Evolutionary conservation across 202 grass and related monocot genomes (phyloP), one percentile per base, ranked within the genome.

Genomic region (Eragrostis tef): DNA sequence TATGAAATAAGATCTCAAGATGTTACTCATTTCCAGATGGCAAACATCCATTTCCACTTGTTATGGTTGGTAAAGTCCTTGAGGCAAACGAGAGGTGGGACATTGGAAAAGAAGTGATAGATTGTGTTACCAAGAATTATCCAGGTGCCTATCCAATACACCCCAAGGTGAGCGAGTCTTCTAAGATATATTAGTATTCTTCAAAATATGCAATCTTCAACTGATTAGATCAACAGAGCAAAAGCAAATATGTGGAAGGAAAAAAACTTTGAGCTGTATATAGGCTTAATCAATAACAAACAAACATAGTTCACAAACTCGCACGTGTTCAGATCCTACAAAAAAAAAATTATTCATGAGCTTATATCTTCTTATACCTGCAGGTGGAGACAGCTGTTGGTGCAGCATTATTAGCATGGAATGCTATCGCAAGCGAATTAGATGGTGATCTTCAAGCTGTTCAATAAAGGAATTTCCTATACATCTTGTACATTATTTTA

Each of bases 351-450:
- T 81, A 65, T 45, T 51, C 39, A 71, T 64, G 11, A 22, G 24
- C 50, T 85, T 22, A n/a, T 78, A 65, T 82, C 7, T 77, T 6
- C n/a, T 60, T 85, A 14, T 78, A 64, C 52, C 62, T 83, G 87
- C 92, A 94, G 92, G 87, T 91, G 65, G 92, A 94, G 73, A 84
- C 92, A 74, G 92, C 92, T 81, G 84, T 94, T 53, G 92, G 87
- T 64, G 89, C 92, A 52, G 92, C 89, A 43, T 41, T 91, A 66
- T 81, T 94, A 71, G 87, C 92, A 77, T 91, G 89, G 92, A 86
- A 91, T 73, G 79, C 86, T 59, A 65, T 88, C 67, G 83, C 79
- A 79, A 86, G 81, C 6, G 82, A 88, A 80, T 53, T 86, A 75
- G 82, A 86, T 79, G 73, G 69, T 0, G 61, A 86, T 45, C 20